These are phyloP conservation scores for Nakazawaea siamensis DNA, from an alignment of 805 yeast species.

Conservation along the genomic window DNA sequence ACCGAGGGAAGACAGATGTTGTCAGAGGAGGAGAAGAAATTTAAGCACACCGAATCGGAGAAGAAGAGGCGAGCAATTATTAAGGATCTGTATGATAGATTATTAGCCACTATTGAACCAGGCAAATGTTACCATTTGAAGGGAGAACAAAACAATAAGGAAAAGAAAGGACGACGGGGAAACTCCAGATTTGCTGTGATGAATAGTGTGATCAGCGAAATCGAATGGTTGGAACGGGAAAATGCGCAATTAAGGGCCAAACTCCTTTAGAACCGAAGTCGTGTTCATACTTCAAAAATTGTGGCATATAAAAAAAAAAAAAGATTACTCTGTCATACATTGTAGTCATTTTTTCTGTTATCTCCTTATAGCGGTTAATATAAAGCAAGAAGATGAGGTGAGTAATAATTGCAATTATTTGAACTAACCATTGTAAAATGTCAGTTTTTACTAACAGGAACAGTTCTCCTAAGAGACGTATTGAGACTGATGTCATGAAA, in stretches of 20 bases:
- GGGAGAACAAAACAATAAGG: not conserved
- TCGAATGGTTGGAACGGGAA: slow-evolving; percentile 15
- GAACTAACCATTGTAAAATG: no score
- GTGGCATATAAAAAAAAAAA: no score
- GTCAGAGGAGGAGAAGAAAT: slow-evolving; percentile 24
- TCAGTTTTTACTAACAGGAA: not conserved
- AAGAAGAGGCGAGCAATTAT: slow-evolving; percentile 28
- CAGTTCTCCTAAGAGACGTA: slow-evolving; percentile 66
- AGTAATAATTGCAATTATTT: not conserved
- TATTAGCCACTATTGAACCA: slow-evolving; percentile 14
- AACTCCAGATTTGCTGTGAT: slow-evolving; percentile 19
- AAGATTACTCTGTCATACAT: no score
- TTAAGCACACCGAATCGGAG: slow-evolving; percentile 29
- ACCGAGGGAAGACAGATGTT: slow-evolving; percentile 13
- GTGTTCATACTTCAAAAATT: no score
- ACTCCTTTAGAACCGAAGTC: no score
- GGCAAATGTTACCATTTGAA: slow-evolving; percentile 8
- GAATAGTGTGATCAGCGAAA: slow-evolving; percentile 19
- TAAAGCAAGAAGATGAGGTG: slow-evolving; percentile 5
- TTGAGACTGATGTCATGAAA: slow-evolving; percentile 95
- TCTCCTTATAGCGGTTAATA: no score
- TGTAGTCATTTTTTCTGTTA: no score
- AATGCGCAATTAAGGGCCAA: no score
- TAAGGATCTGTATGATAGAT: slow-evolving; percentile 26
- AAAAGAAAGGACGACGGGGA: slow-evolving; percentile 4